phyloP scores from a whole-genome alignment of 176 grass and related monocot species.

The Musa itinerans region DNA sequence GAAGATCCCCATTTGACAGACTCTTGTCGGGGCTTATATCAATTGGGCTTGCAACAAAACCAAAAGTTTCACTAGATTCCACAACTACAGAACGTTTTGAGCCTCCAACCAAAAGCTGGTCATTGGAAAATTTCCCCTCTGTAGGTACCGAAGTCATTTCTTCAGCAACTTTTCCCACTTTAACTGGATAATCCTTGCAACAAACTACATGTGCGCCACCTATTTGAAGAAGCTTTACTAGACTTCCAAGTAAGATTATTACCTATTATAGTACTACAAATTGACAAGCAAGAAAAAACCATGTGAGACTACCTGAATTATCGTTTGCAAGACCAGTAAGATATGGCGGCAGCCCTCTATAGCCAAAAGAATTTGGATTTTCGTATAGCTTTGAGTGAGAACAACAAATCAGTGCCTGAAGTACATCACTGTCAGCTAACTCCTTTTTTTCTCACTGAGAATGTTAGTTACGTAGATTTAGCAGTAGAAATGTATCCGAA shows the following conservation, averaged over 20 bases:
- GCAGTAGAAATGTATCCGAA: background rate
- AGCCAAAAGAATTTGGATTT: constrained; percentile 55
- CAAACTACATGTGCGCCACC: background rate
- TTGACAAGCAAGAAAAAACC: background rate
- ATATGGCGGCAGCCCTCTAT: constrained; percentile 82
- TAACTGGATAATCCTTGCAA: background rate
- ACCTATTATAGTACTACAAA: background rate
- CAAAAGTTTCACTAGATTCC: constrained; percentile 23
- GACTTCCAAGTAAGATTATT: background rate
- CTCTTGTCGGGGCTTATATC: constrained; percentile 19
- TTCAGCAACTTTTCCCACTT: background rate
- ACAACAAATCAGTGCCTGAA: constrained; percentile 38
- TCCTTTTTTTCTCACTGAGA: background rate
- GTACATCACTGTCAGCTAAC: constrained; percentile 6
- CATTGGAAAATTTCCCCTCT: background rate
- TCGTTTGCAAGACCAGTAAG: constrained; percentile 59
- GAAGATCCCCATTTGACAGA: constrained; percentile 23
- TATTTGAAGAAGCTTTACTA: background rate
- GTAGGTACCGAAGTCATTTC: background rate
- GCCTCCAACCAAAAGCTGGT: background rate
- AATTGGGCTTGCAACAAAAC: constrained; percentile 20
- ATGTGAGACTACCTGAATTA: background rate
- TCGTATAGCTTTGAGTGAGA: constrained; percentile 44
- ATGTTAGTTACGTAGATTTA: background rate
- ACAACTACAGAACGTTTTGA: constrained; percentile 12